phyloP scores from a whole-genome alignment of 1,284 basidiomycete genomes.

The Trichosporon ovoides region DNA sequence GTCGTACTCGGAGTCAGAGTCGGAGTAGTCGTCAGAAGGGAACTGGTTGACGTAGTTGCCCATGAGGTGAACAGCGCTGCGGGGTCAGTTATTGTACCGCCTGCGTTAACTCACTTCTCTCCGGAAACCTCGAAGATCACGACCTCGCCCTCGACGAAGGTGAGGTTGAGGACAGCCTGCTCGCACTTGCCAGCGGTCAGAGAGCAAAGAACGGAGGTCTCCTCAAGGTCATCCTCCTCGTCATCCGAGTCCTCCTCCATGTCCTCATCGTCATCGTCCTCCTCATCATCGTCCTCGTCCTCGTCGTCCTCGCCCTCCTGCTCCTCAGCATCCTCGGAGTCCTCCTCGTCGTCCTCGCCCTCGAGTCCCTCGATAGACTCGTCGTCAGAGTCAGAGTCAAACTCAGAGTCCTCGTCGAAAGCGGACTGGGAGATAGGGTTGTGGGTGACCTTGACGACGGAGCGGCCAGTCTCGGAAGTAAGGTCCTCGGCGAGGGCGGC shows the following conservation, averaged over 20 bases:
- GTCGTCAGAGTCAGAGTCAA: slow-evolving; percentile 47
- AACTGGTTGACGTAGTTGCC: slow-evolving; percentile 75
- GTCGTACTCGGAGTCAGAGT: slow-evolving; percentile 47
- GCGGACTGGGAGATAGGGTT: slow-evolving; percentile 42
- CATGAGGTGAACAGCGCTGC: slow-evolving; percentile 72
- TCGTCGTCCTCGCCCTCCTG: slow-evolving; percentile 50
- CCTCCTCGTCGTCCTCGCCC: slow-evolving; percentile 39
- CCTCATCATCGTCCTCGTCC: slow-evolving; percentile 41
- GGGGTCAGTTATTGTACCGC: slow-evolving; percentile 22
- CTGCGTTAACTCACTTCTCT: slow-evolving; percentile 60
- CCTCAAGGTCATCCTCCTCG: slow-evolving; percentile 42
- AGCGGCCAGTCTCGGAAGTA: slow-evolving; percentile 60
- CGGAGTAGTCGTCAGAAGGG: slow-evolving; percentile 43
- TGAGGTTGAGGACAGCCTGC: slow-evolving; percentile 69
- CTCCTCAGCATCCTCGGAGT: no score
- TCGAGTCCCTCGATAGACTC: slow-evolving; percentile 29
- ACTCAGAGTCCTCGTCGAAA: slow-evolving; percentile 54
- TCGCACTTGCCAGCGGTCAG: slow-evolving; percentile 60
- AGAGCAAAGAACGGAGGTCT: slow-evolving; percentile 52
- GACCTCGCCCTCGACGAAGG: slow-evolving; percentile 66
- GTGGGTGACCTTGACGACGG: slow-evolving; percentile 75
- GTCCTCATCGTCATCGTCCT: slow-evolving; percentile 46
- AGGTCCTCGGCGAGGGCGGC: slow-evolving; percentile 72
- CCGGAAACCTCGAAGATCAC: slow-evolving; percentile 70
- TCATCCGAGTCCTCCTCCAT: slow-evolving; percentile 51